A percentile compares a stretch with the other conserved stretches of the same genome.
phyloP scores from a whole-genome alignment of 2,329 filamentous ascomycete species.

The Talaromyces sp. region DNA sequence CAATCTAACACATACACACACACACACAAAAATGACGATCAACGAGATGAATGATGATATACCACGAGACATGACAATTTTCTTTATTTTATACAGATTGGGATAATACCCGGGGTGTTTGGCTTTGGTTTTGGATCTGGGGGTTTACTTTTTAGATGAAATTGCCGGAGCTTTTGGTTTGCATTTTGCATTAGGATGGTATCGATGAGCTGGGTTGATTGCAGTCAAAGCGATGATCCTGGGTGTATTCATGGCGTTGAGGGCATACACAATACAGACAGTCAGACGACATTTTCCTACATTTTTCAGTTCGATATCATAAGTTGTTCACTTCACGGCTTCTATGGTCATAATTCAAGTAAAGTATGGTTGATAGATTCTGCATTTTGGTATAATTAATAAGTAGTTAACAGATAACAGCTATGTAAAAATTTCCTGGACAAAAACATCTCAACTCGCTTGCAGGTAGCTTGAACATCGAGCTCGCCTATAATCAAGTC shows the following conservation, averaged over 20 bases:
- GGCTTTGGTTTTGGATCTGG: not conserved
- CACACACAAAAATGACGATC: not conserved
- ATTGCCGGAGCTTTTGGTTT: not conserved
- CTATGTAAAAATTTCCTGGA: constrained; percentile 12
- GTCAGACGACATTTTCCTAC: not conserved
- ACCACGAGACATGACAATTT: not conserved
- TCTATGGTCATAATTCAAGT: not conserved
- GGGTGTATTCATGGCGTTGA: not conserved
- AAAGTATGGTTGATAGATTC: not conserved
- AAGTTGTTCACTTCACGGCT: not conserved
- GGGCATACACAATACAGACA: not conserved
- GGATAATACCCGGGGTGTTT: not conserved
- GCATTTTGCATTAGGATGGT: not conserved
- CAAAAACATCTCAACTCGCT: constrained; percentile 4
- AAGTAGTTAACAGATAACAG: constrained; percentile 11
- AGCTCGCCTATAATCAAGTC: not conserved
- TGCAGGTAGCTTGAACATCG: constrained; percentile 3
- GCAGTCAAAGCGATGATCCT: not conserved
- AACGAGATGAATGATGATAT: not conserved
- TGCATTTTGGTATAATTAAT: constrained; percentile 9
- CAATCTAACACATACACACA: not conserved
- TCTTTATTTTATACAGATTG: not conserved
- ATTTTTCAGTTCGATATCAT: not conserved
- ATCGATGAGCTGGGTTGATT: not conserved
- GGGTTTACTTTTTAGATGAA: not conserved